Evolutionary conservation across 768 basidiomycete genomes (phyloP).

Genomic region (Podaxis sp.): DNA sequence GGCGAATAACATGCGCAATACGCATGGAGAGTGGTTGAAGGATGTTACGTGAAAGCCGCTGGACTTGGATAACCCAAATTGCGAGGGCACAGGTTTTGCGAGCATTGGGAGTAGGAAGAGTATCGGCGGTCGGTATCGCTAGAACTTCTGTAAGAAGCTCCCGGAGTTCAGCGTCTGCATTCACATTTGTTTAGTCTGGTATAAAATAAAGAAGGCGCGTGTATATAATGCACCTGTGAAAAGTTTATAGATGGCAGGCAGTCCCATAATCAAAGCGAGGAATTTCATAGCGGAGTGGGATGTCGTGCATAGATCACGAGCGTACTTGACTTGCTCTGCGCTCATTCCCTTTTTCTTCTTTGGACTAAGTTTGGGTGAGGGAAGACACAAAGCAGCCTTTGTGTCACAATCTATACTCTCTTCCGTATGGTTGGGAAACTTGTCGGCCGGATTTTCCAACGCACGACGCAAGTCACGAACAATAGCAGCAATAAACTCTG

Average conservation of each 20-base stretch:
- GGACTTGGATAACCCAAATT: slow-evolving; percentile 69
- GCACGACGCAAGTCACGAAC: slow-evolving; percentile 66
- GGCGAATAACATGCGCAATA: slow-evolving; percentile 66
- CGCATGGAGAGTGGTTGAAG: slow-evolving; percentile 59
- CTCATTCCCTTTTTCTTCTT: slow-evolving; percentile 66
- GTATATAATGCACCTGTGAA: slow-evolving; percentile 49
- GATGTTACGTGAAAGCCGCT: slow-evolving; percentile 60
- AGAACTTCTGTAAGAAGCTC: slow-evolving; percentile 60
- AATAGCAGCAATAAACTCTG: slow-evolving; percentile 51
- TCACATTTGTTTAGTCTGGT: slow-evolving; percentile 6
- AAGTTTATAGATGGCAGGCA: slow-evolving; percentile 52
- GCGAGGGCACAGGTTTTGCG: slow-evolving; percentile 82
- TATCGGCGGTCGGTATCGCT: slow-evolving; percentile 65
- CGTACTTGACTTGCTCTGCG: slow-evolving; percentile 73
- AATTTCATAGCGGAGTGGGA: slow-evolving; percentile 68
- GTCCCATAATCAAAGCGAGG: slow-evolving; percentile 54
- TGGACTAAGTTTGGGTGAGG: slow-evolving; percentile 69
- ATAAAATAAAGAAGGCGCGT: slow-evolving; percentile 12
- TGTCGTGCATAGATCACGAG: slow-evolving; percentile 73
- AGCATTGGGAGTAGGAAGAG: slow-evolving; percentile 75
- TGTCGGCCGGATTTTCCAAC: slow-evolving; percentile 48
- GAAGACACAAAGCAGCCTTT: slow-evolving; percentile 33
- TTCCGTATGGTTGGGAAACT: slow-evolving; percentile 18
- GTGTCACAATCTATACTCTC: slow-evolving; percentile 22
- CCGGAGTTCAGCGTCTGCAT: slow-evolving; percentile 52